phyloP scores from a whole-genome alignment of 108 stramenopile genomes.

The Epithemia pelagica region DNA sequence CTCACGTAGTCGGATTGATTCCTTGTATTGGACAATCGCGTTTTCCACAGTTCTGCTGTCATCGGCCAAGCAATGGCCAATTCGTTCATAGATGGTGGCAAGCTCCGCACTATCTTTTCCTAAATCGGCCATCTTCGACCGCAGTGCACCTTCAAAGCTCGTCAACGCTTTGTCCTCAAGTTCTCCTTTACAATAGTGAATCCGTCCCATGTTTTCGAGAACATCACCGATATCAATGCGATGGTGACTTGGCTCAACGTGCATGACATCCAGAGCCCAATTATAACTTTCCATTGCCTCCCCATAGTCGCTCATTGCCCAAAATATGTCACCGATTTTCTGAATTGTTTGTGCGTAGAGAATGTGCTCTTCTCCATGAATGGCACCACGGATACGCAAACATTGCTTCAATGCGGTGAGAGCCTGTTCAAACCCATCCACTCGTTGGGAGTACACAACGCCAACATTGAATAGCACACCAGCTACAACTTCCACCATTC shows the following conservation, averaged over 20 bases:
- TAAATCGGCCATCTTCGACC: conserved; percentile 52
- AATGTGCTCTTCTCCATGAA: conserved; percentile 52
- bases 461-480: conserved; percentile 58
- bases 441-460: conserved; percentile 49
- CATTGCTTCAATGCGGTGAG: conserved; percentile 44
- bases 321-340: conserved; percentile 57
- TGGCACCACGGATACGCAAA: conserved; percentile 39
- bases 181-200: conserved; percentile 59
- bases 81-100: conserved; percentile 39
- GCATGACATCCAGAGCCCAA: conserved; percentile 57
- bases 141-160: conserved; percentile 55
- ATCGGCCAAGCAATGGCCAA: conserved; percentile 60
- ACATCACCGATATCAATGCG: conserved; percentile 61
- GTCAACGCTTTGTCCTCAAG: conserved; percentile 44
- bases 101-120: conserved; percentile 53
- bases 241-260: conserved; percentile 39
- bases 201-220: conserved; percentile 66
- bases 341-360: conserved; percentile 59
- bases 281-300: conserved; percentile 60
- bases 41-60: conserved; percentile 37
- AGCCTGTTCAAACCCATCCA: conserved; percentile 43
- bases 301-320: conserved; percentile 56
- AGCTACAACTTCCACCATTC: conserved; percentile 55
- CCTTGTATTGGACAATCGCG: conserved; percentile 57
- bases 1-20: conserved; percentile 44